Base-by-base conservation (phyloP, 2,329 filamentous ascomycete species). In the Lachnum nothofagi region DNA sequence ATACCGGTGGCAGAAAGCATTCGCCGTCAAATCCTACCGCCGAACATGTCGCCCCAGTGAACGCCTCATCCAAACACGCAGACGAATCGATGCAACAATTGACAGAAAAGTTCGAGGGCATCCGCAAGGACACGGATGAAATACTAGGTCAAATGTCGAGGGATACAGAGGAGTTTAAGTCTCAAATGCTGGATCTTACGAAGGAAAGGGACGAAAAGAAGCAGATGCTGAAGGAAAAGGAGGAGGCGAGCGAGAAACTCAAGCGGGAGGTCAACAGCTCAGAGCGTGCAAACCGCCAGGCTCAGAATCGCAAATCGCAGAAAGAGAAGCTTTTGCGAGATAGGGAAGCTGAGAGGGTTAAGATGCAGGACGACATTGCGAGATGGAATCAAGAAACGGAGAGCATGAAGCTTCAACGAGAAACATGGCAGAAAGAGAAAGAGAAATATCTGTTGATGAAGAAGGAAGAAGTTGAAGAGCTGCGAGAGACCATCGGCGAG, bases 51-150 rank as follows among this genome's bases (percentile, higher is more conserved):
- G 42, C 52, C 16, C 20, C 50, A 25, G 65, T 68, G 46, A 77
- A 69, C 48, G 70, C 73, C 1, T 56, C 66, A 3, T 68, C 68
- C 8, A 75, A 77, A 42, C 77, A 84, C 45, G 75, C 79, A 0
- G 82, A 82, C 44, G 78, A 84, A 58, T 83, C 83, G 3, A 72
- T 94, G 49, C 82, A 88, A 46, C 82, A 90, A 60, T 73, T 98
- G 25, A 94, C 90, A 8, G 82, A 88, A 57, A 85, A 82, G 53
- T 82, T 97, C 50, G 88, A 95, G 63, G 76, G 72, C 7, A 82
- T 95, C 42, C 81, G 91, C 27, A 83, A 82, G 53, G 91, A 98
- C 57, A 89, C 88, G 8, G 89, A 95, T 39, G 88, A 90, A 41
- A 77, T 85, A 17, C 77, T 88, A 54, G 77, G 77, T 8, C 79